Conservation (phyloP, 2,329 filamentous ascomycete genomes). For the Hypomyces rosellus region DNA sequence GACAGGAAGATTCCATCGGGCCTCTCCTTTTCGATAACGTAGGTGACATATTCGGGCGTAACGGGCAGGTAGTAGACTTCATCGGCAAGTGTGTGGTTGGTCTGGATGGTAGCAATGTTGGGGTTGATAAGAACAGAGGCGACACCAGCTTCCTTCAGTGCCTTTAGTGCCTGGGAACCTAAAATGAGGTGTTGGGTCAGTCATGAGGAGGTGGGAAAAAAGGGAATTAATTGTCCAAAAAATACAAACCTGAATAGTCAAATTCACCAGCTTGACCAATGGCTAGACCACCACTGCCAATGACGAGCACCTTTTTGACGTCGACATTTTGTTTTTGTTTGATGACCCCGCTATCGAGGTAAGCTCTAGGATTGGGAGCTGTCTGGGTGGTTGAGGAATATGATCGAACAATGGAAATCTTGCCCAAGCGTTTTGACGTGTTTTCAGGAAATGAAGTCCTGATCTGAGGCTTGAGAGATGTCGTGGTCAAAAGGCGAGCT, state of each 20-base stretch:
- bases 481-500: conserved; percentile 38
- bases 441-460: conserved; percentile 27
- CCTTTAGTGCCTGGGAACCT: conserved; percentile 96
- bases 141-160: conserved; percentile 90
- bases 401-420: conserved; percentile 37
- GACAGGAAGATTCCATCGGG: conserved; percentile 97
- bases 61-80: conserved; percentile 98
- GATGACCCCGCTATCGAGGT: conserved; percentile 81
- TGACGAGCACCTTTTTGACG: conserved; percentile 95
- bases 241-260: conserved; percentile 83
- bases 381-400: conserved; percentile 48
- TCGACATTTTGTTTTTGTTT: conserved; percentile 73
- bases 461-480: conserved; percentile 25
- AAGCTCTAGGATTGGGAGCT: conserved; percentile 77
- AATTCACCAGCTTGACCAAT: conserved; percentile 98
- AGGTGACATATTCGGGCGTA: conserved; percentile 93
- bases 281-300: conserved; percentile 88
- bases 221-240: background rate
- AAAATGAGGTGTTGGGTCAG: conserved; percentile 11
- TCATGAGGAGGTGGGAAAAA: background rate
- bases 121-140: conserved; percentile 91
- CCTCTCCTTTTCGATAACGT: conserved; percentile 93
- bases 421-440: conserved; percentile 41
- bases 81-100: conserved; percentile 89
- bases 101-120: conserved; percentile 98